phyloP scores from a whole-genome alignment of 23 red algal genomes.

The Gracilariopsis chorda region DNA sequence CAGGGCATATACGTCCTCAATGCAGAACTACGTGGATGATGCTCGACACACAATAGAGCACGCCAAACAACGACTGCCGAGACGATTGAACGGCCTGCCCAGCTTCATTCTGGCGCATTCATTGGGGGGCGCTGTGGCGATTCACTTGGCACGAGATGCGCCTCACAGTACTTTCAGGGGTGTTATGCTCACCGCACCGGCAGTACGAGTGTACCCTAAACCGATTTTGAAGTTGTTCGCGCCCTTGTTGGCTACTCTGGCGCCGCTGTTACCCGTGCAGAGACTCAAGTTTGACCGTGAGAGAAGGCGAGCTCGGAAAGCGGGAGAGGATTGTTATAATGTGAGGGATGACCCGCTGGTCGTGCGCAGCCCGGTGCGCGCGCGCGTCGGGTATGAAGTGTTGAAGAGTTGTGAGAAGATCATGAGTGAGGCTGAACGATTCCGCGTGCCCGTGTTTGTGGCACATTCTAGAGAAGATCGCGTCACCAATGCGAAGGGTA shows the following conservation, averaged over 20 bases:
- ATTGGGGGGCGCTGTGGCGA: slow-evolving; percentile 76
- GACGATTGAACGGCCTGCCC: slow-evolving; percentile 35
- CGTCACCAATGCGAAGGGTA: slow-evolving; percentile 65
- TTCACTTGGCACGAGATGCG: slow-evolving; percentile 58
- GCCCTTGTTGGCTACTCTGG: slow-evolving; percentile 65
- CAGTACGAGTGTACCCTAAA: slow-evolving; percentile 72
- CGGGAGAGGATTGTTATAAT: neutral
- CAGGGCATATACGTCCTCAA: slow-evolving; percentile 55
- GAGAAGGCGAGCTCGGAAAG: neutral
- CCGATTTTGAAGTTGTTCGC: slow-evolving; percentile 69
- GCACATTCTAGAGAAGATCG: slow-evolving; percentile 70
- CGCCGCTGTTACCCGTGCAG: slow-evolving; percentile 72
- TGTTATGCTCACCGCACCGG: slow-evolving; percentile 78
- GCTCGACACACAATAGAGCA: slow-evolving; percentile 42
- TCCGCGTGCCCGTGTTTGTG: slow-evolving; percentile 64
- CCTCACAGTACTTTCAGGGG: slow-evolving; percentile 31
- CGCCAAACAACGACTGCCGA: slow-evolving; percentile 12
- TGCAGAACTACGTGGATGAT: slow-evolving; percentile 73
- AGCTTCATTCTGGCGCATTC: slow-evolving; percentile 77
- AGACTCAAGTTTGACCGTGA: slow-evolving; percentile 66
- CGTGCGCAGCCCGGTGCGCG: slow-evolving; percentile 53
- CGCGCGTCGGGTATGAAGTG: slow-evolving; percentile 64
- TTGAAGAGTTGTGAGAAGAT: slow-evolving; percentile 76
- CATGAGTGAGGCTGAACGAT: slow-evolving; percentile 64
- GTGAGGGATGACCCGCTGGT: slow-evolving; percentile 47